These are phyloP conservation scores for Thuja plicata DNA, from an alignment of 83 land plant genomes.

Conservation along the genomic window DNA sequence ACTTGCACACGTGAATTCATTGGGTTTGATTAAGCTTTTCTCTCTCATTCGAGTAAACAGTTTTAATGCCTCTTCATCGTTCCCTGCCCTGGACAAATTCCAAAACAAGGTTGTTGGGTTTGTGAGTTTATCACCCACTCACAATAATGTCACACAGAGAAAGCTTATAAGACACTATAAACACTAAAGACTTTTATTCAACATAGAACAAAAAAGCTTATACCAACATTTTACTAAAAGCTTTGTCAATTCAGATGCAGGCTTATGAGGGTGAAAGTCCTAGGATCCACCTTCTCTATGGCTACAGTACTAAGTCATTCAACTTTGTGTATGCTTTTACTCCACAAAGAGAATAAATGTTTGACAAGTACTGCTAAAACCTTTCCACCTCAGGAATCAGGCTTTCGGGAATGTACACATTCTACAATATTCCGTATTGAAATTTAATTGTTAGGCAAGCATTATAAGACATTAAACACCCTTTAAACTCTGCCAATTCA, in stretches of 20 bases:
- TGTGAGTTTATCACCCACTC: background rate
- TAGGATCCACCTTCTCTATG: too few species aligned
- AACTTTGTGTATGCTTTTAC: background rate
- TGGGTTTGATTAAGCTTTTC: background rate
- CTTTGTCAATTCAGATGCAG: too few species aligned
- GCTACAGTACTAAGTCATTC: too few species aligned
- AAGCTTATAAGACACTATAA: background rate
- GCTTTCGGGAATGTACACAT: background rate
- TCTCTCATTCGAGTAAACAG: background rate
- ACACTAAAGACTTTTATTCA: background rate
- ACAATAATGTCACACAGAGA: background rate
- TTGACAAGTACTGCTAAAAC: background rate
- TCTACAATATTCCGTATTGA: background rate
- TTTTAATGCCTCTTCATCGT: background rate
- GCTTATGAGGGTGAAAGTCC: too few species aligned
- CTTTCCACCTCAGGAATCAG: background rate
- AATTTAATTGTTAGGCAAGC: too few species aligned
- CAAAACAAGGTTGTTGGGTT: background rate
- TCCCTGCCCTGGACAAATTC: constrained; percentile 8
- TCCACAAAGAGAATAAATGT: background rate
- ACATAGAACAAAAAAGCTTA: background rate
- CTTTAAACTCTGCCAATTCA: too few species aligned
- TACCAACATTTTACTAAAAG: too few species aligned
- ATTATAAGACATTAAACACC: too few species aligned
- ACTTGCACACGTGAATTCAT: constrained; percentile 5